Conservation (phyloP, 768 basidiomycete species). For the Termitomyces sp. region DNA sequence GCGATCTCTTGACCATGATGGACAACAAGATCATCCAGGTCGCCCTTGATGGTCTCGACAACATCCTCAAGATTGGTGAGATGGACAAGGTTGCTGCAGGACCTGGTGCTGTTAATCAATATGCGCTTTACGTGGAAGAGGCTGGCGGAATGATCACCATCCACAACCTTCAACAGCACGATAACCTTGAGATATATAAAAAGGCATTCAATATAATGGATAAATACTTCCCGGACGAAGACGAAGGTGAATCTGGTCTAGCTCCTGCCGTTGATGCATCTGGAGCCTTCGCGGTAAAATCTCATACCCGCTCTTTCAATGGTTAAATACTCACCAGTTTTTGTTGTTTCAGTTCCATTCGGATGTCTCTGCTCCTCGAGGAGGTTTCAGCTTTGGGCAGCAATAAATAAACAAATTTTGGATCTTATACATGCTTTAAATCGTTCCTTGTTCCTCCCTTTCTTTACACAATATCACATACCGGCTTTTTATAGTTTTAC, state of each 20-base stretch:
- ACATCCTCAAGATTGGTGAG: constrained; percentile 97
- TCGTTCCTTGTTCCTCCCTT: neutral
- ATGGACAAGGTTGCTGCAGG: constrained; percentile 82
- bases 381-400: constrained; percentile 93
- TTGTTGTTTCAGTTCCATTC: constrained; percentile 63
- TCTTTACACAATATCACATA: neutral
- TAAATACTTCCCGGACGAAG: constrained; percentile 98
- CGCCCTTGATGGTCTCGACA: constrained; percentile 95
- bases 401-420: constrained; percentile 24
- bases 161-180: constrained; percentile 98
- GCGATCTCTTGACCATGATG: constrained; percentile 95
- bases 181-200: constrained; percentile 99
- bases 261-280: constrained; percentile 71
- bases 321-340: constrained; percentile 4
- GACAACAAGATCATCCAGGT: constrained; percentile 99
- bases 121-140: constrained; percentile 93
- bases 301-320: constrained; percentile 13
- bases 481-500: constrained; percentile 10
- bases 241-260: constrained; percentile 83
- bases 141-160: constrained; percentile 99
- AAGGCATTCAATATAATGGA: constrained; percentile 99
- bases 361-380: constrained; percentile 84
- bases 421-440: neutral
- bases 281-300: constrained; percentile 72
- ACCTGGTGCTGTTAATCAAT: constrained; percentile 83